Base-by-base conservation (phyloP, 1,284 basidiomycete genomes). In the Ceratobasidium theobromae region DNA sequence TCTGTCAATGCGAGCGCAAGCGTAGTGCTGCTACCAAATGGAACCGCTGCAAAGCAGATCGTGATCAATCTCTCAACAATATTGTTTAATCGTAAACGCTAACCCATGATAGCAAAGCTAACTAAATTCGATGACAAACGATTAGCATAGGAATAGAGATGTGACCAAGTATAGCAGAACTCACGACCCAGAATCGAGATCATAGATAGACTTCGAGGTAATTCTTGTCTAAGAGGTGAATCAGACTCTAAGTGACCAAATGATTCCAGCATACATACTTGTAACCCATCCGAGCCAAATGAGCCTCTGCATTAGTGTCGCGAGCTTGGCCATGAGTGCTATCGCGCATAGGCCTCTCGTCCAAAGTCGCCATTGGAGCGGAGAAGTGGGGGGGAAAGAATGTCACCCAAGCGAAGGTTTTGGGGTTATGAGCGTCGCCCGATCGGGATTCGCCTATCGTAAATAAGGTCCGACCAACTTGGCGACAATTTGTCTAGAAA, bases 121-220 rank as follows among this genome's bases (percentile, higher is more conserved):
- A 16, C 78, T 78, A 73, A 78, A 78, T 72, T 79, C 78, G 27
- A 75, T 75, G 48, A 76, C 77, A 45, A 72, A 72, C 14, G 1
- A 49, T 58, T 11, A 43, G 43, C 21, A 32, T 4, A 18, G 5
- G 6, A 16, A 8, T 23, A 11, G 16, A 23, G 11, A 25, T 23
- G 11, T 23, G 21, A 16, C 16, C 16, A n/a, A 43, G 9, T 35
- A 11, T 35, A 16, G 12, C 38, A 1, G 23, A 28, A 66, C 67
- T 66, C 28, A 68, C 67, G 71, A 32, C 79, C 79, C 4, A 79
- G 73, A n/a, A 79, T 75, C 32, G 76, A 75, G 18, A 78, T 72
- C 77, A 79, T 78, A 48, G 76, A 77, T n/a, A 80, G 70, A 35
- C 75, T 77, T 27, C 79, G 74, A 30, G 75, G 74, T 60, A 80